Percentiles rank a stretch among this genome's conserved stretches.
Conservation (phyloP, 768 basidiomycete genomes). For the Russula sp. region DNA sequence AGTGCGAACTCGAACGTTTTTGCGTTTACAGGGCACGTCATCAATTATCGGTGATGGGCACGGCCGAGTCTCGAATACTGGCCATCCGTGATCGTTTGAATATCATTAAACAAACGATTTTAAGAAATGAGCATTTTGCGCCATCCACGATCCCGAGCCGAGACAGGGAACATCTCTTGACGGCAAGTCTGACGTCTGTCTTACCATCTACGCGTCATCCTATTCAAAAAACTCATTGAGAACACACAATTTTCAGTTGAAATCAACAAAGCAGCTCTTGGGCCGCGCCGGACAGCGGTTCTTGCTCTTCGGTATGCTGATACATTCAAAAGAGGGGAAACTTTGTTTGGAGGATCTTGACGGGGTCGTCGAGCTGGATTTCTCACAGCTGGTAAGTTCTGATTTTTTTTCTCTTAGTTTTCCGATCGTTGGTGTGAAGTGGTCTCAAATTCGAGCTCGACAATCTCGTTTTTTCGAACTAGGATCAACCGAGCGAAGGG, state of each 20-base stretch:
- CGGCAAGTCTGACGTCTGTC: constrained; percentile 47
- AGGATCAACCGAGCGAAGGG: constrained; percentile 92
- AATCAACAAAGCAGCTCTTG: constrained; percentile 92
- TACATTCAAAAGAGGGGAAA: constrained; percentile 85
- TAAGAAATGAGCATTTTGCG: constrained; percentile 96
- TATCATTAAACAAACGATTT: constrained; percentile 88
- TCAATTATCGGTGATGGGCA: constrained; percentile 70
- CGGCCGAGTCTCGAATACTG: constrained; percentile 75
- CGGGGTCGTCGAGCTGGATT: constrained; percentile 84
- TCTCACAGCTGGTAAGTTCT: constrained; percentile 71
- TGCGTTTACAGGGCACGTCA: constrained; percentile 44
- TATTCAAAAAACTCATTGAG: constrained; percentile 17
- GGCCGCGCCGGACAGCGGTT: constrained; percentile 89
- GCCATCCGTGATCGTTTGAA: constrained; percentile 83
- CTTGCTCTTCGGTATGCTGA: constrained; percentile 89
- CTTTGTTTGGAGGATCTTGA: constrained; percentile 92
- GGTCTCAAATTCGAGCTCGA: not conserved
- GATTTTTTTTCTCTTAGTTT: not conserved
- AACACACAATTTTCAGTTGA: constrained; percentile 59
- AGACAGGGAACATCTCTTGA: constrained; percentile 84
- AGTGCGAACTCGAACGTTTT: constrained; percentile 17
- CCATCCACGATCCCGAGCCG: constrained; percentile 90
- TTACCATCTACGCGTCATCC: not conserved
- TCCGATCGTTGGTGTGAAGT: too few relatives aligned
- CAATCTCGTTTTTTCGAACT: constrained; percentile 1